Evolutionary conservation across 2,329 filamentous ascomycete species (phyloP), one percentile per base, ranked within the genome.

Genomic region (Xylaria hypoxylon): DNA sequence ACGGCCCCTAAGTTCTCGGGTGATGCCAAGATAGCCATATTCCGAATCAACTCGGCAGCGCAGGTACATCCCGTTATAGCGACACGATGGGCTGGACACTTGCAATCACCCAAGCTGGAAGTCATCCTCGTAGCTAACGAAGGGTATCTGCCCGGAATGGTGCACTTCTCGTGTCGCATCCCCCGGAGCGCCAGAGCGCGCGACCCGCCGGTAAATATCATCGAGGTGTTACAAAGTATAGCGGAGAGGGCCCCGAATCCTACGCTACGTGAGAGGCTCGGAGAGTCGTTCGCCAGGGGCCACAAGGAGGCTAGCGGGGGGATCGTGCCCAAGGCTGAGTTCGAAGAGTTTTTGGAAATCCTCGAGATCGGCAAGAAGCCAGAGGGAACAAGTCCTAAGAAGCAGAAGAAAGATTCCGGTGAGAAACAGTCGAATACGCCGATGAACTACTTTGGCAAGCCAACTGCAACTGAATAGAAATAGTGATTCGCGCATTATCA

Each of bases 261-360:
- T 35, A 81, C 77, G 4, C 67, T 82, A 61, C 72, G 77, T 3
- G 80, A 85, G 60, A 77, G 88, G 15, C 73, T 91, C 11, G 89
- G 89, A 0, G 84, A 88, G 53, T 88, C 84, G 28, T 92, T 91
- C 72, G 89, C 89, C 0, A 82, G 85, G 59, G 89, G 90, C 0
- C 89, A 92, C 68, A 90, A 88, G 66, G 88, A 90, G 72, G 89
- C 89, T 0, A 89, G 86, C 53, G 89, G 89, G 1, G 90, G 89
- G 0, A 88, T 90, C 51, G 86, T 92, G 0, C 82, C 82, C 0
- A 82, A 78, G 11, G 83, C 81, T 1, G 87, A 89, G 65, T 92
- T 91, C 75, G 88, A 91, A 67, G 89, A 91, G 73, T 76, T 92
- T 15, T 86, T 89, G 80, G 77, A 77, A 4, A 73, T 88, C 15